Evolutionary conservation across 2,329 filamentous ascomycete genomes (phyloP).

Genomic region (Diplodia intermedia): DNA sequence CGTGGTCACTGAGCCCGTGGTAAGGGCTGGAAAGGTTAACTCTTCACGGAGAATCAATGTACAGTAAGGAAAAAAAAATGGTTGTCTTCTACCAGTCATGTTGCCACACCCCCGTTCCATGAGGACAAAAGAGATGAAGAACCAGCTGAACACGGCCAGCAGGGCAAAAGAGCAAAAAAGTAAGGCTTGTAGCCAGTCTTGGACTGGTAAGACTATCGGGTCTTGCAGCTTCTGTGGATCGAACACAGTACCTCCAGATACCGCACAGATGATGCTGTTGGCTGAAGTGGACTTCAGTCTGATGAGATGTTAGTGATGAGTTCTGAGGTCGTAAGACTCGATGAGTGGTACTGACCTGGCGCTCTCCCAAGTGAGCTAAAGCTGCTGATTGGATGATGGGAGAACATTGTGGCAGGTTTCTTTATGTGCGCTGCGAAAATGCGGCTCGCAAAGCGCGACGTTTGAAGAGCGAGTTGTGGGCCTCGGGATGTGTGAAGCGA

Average conservation of each 20-base stretch:
- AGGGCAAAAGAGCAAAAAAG: slow-evolving; percentile 1
- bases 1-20: slow-evolving; percentile 29
- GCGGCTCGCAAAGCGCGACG: too few relatives aligned
- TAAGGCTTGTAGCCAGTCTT: slow-evolving; percentile 9
- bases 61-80: background rate
- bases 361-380: slow-evolving; percentile 50
- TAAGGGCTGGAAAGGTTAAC: background rate
- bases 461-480: slow-evolving; percentile 11
- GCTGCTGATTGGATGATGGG: slow-evolving; percentile 35
- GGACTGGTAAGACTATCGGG: slow-evolving; percentile 16
- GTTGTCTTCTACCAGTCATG: too few relatives aligned
- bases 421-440: background rate
- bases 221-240: slow-evolving; percentile 47
- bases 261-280: slow-evolving; percentile 38
- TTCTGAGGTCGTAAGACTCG: background rate
- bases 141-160: background rate
- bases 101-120: background rate
- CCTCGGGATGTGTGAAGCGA: slow-evolving; percentile 23
- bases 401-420: accelerated
- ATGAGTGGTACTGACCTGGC: slow-evolving; percentile 35
- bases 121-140: background rate
- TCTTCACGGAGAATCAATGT: background rate
- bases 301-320: slow-evolving; percentile 8
- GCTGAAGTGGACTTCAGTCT: slow-evolving; percentile 48
- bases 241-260: slow-evolving; percentile 50